Conservation (phyloP, 768 basidiomycete genomes). For the Boletellus ananas region DNA sequence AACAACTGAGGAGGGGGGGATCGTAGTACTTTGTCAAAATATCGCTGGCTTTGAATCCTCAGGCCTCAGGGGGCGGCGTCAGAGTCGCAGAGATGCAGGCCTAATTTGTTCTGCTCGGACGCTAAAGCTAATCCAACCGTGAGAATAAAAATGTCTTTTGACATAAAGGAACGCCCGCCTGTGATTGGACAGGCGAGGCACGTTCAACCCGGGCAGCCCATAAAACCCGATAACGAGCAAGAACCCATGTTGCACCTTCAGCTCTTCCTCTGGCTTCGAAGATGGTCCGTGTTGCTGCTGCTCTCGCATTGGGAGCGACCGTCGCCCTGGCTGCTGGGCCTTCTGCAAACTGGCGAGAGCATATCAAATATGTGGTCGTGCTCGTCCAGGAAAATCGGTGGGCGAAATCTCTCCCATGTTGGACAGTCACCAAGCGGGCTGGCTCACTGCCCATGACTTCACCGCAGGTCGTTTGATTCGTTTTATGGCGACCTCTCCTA, state of each 20-base stretch:
- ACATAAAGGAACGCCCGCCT: too few relatives aligned
- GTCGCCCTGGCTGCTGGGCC: neutral
- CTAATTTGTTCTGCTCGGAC: too few relatives aligned
- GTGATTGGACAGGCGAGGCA: slow-evolving; percentile 13
- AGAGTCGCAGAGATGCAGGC: too few relatives aligned
- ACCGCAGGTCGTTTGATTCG: slow-evolving; percentile 21
- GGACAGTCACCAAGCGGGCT: neutral
- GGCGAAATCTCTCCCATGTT: neutral
- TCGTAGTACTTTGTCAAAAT: too few relatives aligned
- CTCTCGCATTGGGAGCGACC: slow-evolving; percentile 4
- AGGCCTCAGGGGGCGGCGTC: too few relatives aligned
- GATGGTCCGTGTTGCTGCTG: slow-evolving; percentile 11
- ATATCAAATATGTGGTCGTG: slow-evolving; percentile 25
- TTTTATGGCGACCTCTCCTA: slow-evolving; percentile 28
- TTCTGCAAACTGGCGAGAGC: slow-evolving; percentile 20
- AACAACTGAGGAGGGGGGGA: too few relatives aligned
- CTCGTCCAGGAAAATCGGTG: slow-evolving; percentile 27
- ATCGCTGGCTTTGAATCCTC: too few relatives aligned
- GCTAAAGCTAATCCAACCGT: too few relatives aligned
- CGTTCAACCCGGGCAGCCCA: slow-evolving; percentile 9
- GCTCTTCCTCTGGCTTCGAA: neutral
- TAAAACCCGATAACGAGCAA: slow-evolving; percentile 6
- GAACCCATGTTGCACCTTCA: neutral
- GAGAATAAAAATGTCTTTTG: too few relatives aligned
- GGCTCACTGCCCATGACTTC: neutral